Base-by-base conservation (phyloP, 2,329 filamentous ascomycete species). In the Exophiala lecanii-corni region DNA sequence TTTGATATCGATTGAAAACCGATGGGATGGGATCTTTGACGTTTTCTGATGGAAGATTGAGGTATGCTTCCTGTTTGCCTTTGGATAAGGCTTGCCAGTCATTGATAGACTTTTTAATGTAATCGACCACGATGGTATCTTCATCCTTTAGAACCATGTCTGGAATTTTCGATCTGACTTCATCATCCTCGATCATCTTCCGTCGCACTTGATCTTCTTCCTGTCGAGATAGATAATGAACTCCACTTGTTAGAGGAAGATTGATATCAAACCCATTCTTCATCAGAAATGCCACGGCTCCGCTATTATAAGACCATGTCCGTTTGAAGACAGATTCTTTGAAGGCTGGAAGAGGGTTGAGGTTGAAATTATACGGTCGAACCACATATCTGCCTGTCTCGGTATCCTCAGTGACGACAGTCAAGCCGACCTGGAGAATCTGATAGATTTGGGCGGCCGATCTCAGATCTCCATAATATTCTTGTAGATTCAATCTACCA, bases 391-490 rank as follows among this genome's bases (percentile, higher is more conserved):
- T 56, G 43, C 64, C 73, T 56, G 68, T 71, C 7, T 71, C 61
- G 5, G 57, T 51, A 58, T 81, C 72, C 57, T 83, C 76, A 39
- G 68, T 67, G n/a, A 78, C 78, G 55, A 79, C 75, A 0, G 81
- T 84, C 44, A 85, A 62, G n/a, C 81, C 81, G 41, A 84, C 63
- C 57, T 85, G 81, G 2, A 84, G 64, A 39, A 84, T 74, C 47
- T 80, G 75, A 54, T 79, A 84, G 28, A 71, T 73, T 48, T 81
- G 73, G 3, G 81, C 81, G 2, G 77, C 78, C 19, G 64, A 63
- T 57, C 77, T 82, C 43, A 71, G 69, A 49, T 84, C 79, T 9
- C 67, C 62, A 56, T 84, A 85, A 42, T 76, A 72, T 32, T 80
- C 65, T 53, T 84, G 75, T 2, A 84, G 62, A 2, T 71, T 72